Base-by-base conservation (phyloP, 176 grass and related monocot genomes). In the Carex parvula region DNA sequence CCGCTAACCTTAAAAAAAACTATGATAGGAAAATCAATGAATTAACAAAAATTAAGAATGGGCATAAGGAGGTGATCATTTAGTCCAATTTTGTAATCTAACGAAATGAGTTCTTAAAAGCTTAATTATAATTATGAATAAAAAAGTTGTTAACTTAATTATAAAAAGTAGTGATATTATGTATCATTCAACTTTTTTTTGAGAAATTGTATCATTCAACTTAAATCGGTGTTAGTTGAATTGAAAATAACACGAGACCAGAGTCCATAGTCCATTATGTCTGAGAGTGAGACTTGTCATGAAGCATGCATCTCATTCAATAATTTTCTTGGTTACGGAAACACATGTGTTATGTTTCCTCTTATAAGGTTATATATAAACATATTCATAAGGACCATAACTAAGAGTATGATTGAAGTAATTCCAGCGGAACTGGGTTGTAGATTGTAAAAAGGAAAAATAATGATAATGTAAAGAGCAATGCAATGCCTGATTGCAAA, bases 381-480 rank as follows among this genome's bases (percentile, higher is more conserved):
- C 37, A 39, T 39, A 39, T 6, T 1, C 1, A 39, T 39, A 39
- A 68, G 8, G 4, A 5, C 18, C 24, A 74, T 15, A 16, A 39
- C 8, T 39, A 52, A 75, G 48, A 56, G 50, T 56, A 30, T 18
- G 48, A 29, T 53, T 53, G 22, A 55, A 76, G 72, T 55, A 76
- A 76, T 76, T 55, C 72, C 72, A 55, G 66, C 41, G 2, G 21
- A 54, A 54, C 22, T 76, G n/a, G 9, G 41, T 48, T 52, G 20
- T 50, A 50, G 67, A 37, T 52, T 75, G 70, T 15, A 12, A 4
- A 48, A 18, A 53, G 73, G 50, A 77, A 77, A 56, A 77, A 77
- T 56, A 56, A 32, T 6, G 13, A 77, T 77, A 77, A 77, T 56
- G 42, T 53, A 75, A 75, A 53, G 70, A 26, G 70, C 9, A 74